Evolutionary conservation across 2,329 filamentous ascomycete genomes (phyloP), one percentile per base, ranked within the genome.

Genomic region (Neofusicoccum kwambonambiense): DNA sequence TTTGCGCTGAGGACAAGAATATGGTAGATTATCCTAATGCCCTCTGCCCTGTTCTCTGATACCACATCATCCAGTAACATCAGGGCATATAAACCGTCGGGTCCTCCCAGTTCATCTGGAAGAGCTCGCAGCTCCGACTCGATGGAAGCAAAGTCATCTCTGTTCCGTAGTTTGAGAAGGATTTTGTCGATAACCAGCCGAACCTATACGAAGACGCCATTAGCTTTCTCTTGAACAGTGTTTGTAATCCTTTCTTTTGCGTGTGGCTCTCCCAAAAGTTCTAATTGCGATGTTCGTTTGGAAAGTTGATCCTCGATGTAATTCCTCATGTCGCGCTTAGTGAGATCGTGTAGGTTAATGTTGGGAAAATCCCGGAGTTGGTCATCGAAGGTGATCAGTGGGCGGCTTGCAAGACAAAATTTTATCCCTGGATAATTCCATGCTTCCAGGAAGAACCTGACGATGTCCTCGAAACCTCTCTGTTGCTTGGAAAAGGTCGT

Each of bases 161-260:
- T 9, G 15, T 60, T 58, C 17, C 19, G 11, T 11, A 58, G 42
- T 22, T 51, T 41, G 17, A 42, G 37, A 17, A 58, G 39, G 42
- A 61, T 15, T 7, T 13, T 44, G 17, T 64, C 39, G 27, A 63
- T 13, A 27, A 52, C 44, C 12, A 63, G 57, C 44, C 42, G 37
- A 4, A 63, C 57, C 63, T 42, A 62, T 7, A 65, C 44, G 41
- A 65, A 65, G 19, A 65, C 64, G 44, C 57, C 57, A 9, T 22
- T 45, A 2, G 64, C 57, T 39, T 62, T 52, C 13, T 47, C 44
- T 34, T 50, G 22, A 8, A 34, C 15, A 9, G 13, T 50, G 2
- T 31, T 34, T 11, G 3, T 34, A 22, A 50, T 50, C 22, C 4
- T 15, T 3, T 50, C 22, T 15, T 15, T 31, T 12, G 47, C 8